Evolutionary conservation across 2,329 filamentous ascomycete genomes (phyloP).

Genomic region (Phyllosticta paracitricarpa): DNA sequence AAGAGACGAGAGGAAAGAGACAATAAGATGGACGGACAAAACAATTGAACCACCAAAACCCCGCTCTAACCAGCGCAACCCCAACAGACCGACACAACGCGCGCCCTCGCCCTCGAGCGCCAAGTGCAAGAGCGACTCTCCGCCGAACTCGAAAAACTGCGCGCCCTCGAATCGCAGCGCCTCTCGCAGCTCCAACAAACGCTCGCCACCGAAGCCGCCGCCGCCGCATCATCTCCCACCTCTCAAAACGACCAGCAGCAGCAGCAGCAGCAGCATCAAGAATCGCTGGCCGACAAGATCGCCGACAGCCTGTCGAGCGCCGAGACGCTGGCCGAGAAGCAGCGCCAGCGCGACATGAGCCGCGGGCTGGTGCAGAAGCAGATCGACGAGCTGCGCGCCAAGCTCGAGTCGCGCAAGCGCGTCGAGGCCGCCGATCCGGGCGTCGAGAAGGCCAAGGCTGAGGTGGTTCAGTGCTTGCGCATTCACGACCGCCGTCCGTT

Average conservation of each 20-base stretch:
- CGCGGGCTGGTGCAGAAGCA: constrained; percentile 46
- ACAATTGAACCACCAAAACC: neutral
- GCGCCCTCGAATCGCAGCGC: constrained; percentile 57
- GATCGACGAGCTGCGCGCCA: constrained; percentile 45
- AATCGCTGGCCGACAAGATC: constrained; percentile 26
- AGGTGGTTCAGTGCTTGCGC: constrained; percentile 70
- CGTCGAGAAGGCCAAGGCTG: constrained; percentile 64
- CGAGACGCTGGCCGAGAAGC: constrained; percentile 30
- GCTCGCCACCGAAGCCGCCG: constrained; percentile 38
- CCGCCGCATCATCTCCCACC: neutral
- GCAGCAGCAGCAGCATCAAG: neutral
- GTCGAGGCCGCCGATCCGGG: constrained; percentile 55
- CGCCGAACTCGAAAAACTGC: constrained; percentile 72
- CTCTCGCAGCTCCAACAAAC: constrained; percentile 61
- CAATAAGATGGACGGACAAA: neutral
- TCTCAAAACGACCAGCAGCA: neutral
- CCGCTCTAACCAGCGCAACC: neutral
- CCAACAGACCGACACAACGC: constrained; percentile 73
- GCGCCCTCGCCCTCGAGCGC: constrained; percentile 72
- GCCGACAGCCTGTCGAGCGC: constrained; percentile 25
- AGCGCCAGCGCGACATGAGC: constrained; percentile 37
- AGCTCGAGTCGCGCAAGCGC: constrained; percentile 45
- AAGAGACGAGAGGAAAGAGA: neutral
- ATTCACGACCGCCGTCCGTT: constrained; percentile 78
- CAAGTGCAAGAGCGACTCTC: constrained; percentile 81